Evolutionary conservation across 2,329 filamentous ascomycete species (phyloP).

Genomic region (Monilinia fructicola): DNA sequence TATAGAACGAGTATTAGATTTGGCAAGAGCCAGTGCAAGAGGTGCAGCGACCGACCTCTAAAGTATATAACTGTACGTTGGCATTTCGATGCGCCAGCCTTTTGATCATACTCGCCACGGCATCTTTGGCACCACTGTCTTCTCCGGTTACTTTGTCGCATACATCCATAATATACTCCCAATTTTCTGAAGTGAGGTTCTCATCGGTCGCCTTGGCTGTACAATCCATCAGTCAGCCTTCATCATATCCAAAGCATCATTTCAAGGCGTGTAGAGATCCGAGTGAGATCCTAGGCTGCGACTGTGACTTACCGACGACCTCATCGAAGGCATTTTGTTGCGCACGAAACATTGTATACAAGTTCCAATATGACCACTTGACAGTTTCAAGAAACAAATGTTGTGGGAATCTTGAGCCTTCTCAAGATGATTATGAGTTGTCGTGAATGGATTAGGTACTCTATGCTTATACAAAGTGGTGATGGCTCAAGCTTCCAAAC

Average conservation of each 20-base stretch:
- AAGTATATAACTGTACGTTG: slow-evolving; percentile 75
- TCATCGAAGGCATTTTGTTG: slow-evolving; percentile 71
- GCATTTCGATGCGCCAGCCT: slow-evolving; percentile 71
- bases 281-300: slow-evolving; percentile 5
- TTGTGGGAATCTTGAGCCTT: slow-evolving; percentile 12
- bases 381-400: neutral
- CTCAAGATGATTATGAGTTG: slow-evolving; percentile 8
- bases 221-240: slow-evolving; percentile 29
- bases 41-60: slow-evolving; percentile 51
- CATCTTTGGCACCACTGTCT: slow-evolving; percentile 59
- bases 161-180: slow-evolving; percentile 57
- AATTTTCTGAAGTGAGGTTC: slow-evolving; percentile 76
- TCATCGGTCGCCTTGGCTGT: slow-evolving; percentile 88
- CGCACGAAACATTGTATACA: slow-evolving; percentile 54
- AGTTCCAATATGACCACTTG: slow-evolving; percentile 1
- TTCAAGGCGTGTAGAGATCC: slow-evolving; percentile 19
- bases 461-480: no score
- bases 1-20: slow-evolving; percentile 38
- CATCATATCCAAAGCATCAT: slow-evolving; percentile 10
- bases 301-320: slow-evolving; percentile 59
- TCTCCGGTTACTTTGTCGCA: slow-evolving; percentile 45
- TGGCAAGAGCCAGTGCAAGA: neutral
- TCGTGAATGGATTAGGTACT: neutral
- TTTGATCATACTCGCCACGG: slow-evolving; percentile 70
- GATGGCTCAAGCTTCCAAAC: slow-evolving; percentile 9